phyloP scores from a whole-genome alignment of 2,329 filamentous ascomycete genomes.

The Fusarium cyanostomum region DNA sequence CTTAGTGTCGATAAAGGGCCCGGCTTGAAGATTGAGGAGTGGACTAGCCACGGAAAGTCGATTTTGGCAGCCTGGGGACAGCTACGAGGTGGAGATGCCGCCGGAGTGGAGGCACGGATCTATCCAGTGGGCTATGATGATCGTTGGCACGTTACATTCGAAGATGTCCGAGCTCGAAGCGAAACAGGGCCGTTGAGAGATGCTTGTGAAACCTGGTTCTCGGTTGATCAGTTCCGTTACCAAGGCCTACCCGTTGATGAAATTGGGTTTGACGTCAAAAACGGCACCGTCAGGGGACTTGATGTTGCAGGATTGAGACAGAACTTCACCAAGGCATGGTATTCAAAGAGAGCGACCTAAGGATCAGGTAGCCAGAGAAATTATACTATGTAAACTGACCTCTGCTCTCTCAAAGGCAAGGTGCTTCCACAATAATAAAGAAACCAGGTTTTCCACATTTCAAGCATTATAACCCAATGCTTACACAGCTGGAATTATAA shows the following conservation, averaged over 20 bases:
- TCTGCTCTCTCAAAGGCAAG: too few relatives aligned
- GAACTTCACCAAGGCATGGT: too few relatives aligned
- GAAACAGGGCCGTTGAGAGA: not conserved
- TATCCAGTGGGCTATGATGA: not conserved
- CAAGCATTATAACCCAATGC: too few relatives aligned
- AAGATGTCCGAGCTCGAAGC: accelerated
- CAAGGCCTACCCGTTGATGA: not conserved
- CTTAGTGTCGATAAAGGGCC: not conserved
- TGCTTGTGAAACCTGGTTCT: not conserved
- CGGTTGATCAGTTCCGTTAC: not conserved
- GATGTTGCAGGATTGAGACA: not conserved
- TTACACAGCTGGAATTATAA: too few relatives aligned
- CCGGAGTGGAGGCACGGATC: not conserved
- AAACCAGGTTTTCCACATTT: too few relatives aligned
- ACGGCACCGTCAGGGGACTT: not conserved
- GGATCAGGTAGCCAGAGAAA: too few relatives aligned
- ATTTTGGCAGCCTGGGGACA: not conserved
- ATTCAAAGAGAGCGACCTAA: too few relatives aligned
- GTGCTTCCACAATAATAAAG: too few relatives aligned
- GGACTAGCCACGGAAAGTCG: not conserved
- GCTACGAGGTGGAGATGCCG: not conserved
- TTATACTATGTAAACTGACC: too few relatives aligned
- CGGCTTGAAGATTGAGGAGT: not conserved
- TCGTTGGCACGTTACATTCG: not conserved
- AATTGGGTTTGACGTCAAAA: not conserved